phyloP scores from a whole-genome alignment of 2,329 filamentous ascomycete species.

The Alternaria gansuensis region DNA sequence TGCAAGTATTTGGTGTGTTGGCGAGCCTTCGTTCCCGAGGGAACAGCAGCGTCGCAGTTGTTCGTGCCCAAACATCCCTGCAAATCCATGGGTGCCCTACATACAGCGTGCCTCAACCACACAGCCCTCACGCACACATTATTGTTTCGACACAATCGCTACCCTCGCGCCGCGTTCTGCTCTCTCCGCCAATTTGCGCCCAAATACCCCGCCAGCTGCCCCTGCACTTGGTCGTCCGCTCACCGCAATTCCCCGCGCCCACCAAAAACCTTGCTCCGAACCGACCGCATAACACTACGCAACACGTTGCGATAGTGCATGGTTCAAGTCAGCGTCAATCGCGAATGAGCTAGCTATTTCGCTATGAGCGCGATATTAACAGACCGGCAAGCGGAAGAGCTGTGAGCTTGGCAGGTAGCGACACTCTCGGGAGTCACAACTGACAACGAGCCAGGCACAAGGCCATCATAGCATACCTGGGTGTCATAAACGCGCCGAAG shows the following conservation, averaged over 20 bases:
- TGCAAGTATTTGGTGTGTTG: slow-evolving; percentile 19
- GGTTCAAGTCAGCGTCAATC: slow-evolving; percentile 38
- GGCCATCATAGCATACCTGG: slow-evolving; percentile 88
- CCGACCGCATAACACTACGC: slow-evolving; percentile 13
- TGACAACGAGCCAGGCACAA: slow-evolving; percentile 72
- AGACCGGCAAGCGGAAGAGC: slow-evolving; percentile 83
- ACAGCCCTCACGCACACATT: slow-evolving; percentile 3
- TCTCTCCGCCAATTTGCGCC: slow-evolving; percentile 8
- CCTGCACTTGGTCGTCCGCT: slow-evolving; percentile 18
- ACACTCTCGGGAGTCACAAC: slow-evolving; percentile 5
- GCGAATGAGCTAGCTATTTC: slow-evolving; percentile 40
- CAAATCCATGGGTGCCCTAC: slow-evolving; percentile 10
- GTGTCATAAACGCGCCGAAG: slow-evolving; percentile 74
- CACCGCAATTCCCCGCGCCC: slow-evolving; percentile 36
- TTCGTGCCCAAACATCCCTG: slow-evolving; percentile 22
- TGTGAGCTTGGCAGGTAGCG: slow-evolving; percentile 65
- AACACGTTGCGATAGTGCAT: slow-evolving; percentile 35
- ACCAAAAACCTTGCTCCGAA: slow-evolving; percentile 27
- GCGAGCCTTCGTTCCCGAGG: slow-evolving; percentile 16
- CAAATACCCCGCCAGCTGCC: slow-evolving; percentile 14
- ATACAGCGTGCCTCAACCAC: slow-evolving; percentile 2
- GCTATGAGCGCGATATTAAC: slow-evolving; percentile 80
- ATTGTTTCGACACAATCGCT: slow-evolving; percentile 18
- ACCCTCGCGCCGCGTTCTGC: slow-evolving; percentile 10
- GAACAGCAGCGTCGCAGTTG: slow-evolving; percentile 18